Evolutionary conservation across 1,284 basidiomycete genomes (phyloP), one percentile per base, ranked within the genome.

Genomic region (Fistulinella staudtii): DNA sequence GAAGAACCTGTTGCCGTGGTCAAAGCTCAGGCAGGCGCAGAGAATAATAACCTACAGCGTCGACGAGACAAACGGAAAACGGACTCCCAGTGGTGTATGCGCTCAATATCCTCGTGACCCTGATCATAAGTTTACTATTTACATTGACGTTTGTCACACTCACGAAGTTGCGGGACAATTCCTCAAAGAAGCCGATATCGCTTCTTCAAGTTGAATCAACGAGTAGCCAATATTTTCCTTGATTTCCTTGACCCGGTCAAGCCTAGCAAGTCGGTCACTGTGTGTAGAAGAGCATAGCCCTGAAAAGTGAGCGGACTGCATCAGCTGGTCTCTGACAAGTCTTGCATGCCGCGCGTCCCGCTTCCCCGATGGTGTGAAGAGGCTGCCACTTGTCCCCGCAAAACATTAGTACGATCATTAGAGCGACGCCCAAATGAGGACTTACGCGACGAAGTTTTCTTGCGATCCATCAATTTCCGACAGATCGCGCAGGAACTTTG

Each of bases 41-140:
- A 29, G 3, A 11, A 36, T 14, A 5, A 30, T 3, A 8, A 50
- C 68, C 21, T 45, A 69, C 70, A 5, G 69, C 69, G 5, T 66
- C 67, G 1, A 70, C 58, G 3, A 72, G 61, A 21, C 71, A 53
- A 29, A 72, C 52, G 1, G 68, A 70, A 47, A 72, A 72, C 3
- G 59, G 65, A 17, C 65, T 57, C 17, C 63, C 67, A n/a, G 64
- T 50, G 9, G 41, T 53, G 46, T 70, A 70, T 15, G 69, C 62
- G 10, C 51, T 51, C 43, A 70, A 36, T 30, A 70, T 50, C 22
- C 58, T 60, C 11, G 52, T 40, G 40, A 46, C 53, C 22, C 53
- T 63, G 20, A 20, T n/a, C 11, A 22, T n/a, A 14, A 8, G 8
- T 28, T 36, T 36, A 38, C 21, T 21, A 8, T 33, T 18, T 2